Percentiles rank a stretch among this genome's conserved stretches.
These are phyloP conservation scores for Sphagnum contortum DNA, from an alignment of 225 moss, liverwort and hornwort genomes.

Conservation along the genomic window DNA sequence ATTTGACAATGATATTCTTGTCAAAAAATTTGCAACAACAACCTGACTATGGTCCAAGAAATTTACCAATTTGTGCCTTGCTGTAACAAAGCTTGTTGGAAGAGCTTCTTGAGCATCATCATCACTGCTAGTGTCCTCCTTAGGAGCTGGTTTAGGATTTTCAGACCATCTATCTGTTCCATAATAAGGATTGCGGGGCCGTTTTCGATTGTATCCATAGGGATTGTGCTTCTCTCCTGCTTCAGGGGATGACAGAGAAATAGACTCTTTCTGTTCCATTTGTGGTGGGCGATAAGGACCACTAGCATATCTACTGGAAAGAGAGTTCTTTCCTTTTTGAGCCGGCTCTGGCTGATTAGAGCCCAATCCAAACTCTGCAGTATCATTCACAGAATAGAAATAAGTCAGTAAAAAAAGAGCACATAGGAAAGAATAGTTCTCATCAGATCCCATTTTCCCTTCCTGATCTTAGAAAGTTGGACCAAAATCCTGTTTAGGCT, in stretches of 20 bases:
- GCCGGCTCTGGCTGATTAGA: slow-evolving; percentile 20
- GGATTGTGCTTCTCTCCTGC: slow-evolving; percentile 46
- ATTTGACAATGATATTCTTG: too few species aligned
- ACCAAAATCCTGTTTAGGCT: too few species aligned
- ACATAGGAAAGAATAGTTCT: too few species aligned
- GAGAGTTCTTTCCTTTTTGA: slow-evolving; percentile 19
- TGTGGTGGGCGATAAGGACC: slow-evolving; percentile 30
- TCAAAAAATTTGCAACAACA: too few species aligned
- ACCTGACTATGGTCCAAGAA: too few species aligned
- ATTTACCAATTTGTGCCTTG: slow-evolving; percentile 70
- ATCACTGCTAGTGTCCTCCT: slow-evolving; percentile 54
- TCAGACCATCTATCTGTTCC: slow-evolving; percentile 35
- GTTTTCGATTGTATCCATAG: slow-evolving; percentile 38
- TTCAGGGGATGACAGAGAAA: slow-evolving; percentile 27
- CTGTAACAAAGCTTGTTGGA: slow-evolving; percentile 62
- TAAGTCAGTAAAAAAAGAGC: too few species aligned
- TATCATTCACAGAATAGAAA: too few species aligned
- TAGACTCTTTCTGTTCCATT: slow-evolving; percentile 34
- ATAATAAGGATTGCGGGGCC: slow-evolving; percentile 25
- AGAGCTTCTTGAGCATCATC: slow-evolving; percentile 51
- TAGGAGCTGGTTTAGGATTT: slow-evolving; percentile 26
- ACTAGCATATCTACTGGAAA: slow-evolving; percentile 16
- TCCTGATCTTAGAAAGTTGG: too few species aligned
- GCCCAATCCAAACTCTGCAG: slow-evolving; percentile 3
- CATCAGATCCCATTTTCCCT: too few species aligned